A percentile compares a stretch with the other conserved stretches of the same genome.
Evolutionary conservation across 208 protist genomes (phyloP).

Genomic region (Herpetomonas tarakana): DNA sequence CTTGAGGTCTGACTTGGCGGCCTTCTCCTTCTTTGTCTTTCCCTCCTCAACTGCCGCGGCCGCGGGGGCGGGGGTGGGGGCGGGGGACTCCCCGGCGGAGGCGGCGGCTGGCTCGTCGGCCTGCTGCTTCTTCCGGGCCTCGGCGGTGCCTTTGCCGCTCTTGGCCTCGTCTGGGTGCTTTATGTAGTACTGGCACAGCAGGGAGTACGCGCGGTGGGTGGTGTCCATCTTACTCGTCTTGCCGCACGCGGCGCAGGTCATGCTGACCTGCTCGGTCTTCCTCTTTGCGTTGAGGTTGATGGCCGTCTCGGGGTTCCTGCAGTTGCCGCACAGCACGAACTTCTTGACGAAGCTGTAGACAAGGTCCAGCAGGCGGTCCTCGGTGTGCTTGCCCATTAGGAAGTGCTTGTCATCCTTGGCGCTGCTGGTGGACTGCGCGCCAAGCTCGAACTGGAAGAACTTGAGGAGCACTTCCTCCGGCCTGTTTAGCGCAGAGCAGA

Average conservation of each 20-base stretch:
- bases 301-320: slow-evolving; percentile 87
- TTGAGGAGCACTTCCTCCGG: slow-evolving; percentile 89
- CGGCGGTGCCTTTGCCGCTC: slow-evolving; percentile 45
- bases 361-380: slow-evolving; percentile 79
- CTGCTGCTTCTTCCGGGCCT: slow-evolving; percentile 24
- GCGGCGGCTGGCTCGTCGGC: slow-evolving; percentile 11
- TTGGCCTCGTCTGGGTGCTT: slow-evolving; percentile 61
- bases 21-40: slow-evolving; percentile 5
- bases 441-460: slow-evolving; percentile 86
- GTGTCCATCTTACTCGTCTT: slow-evolving; percentile 29
- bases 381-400: slow-evolving; percentile 78
- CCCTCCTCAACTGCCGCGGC: not conserved
- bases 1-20: slow-evolving; percentile 10
- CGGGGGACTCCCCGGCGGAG: slow-evolving; percentile 11
- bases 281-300: slow-evolving; percentile 57
- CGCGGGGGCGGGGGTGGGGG: not conserved
- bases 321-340: slow-evolving; percentile 87
- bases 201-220: slow-evolving; percentile 45
- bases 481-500: slow-evolving; percentile 85
- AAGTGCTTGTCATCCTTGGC: slow-evolving; percentile 88
- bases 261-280: slow-evolving; percentile 25
- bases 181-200: slow-evolving; percentile 66
- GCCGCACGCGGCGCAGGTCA: slow-evolving; percentile 79
- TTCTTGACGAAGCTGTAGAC: slow-evolving; percentile 84
- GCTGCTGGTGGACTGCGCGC: slow-evolving; percentile 73